These are phyloP conservation scores for Rutidosis leptorrhynchoides DNA, from an alignment of 129 eudicot genomes.

Conservation along the genomic window DNA sequence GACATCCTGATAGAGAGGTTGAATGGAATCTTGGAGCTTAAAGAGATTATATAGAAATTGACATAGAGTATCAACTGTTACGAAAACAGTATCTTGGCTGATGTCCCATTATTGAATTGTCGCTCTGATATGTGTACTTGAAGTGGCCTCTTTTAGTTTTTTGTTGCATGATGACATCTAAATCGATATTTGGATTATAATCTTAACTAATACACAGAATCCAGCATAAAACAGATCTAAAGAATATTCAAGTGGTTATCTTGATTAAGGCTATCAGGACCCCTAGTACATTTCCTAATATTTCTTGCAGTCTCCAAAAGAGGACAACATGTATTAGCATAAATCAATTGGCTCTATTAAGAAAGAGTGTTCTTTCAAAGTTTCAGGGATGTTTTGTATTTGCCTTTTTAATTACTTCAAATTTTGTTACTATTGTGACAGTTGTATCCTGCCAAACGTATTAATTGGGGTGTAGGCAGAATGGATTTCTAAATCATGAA, in stretches of 20 bases:
- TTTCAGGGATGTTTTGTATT: not conserved
- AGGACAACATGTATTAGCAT: slow-evolving; percentile 4
- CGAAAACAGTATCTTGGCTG: slow-evolving; percentile 9
- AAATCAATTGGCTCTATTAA: slow-evolving; percentile 4
- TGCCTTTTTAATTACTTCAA: not conserved
- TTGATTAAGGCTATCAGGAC: slow-evolving; percentile 1
- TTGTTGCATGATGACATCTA: slow-evolving; percentile 3
- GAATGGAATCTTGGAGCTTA: slow-evolving; percentile 19
- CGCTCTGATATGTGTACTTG: not conserved
- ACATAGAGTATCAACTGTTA: slow-evolving; percentile 1
- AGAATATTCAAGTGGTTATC: not conserved
- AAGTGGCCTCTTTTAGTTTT: not conserved
- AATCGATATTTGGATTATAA: slow-evolving; percentile 13
- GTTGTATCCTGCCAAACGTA: slow-evolving; percentile 6
- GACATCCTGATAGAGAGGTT: slow-evolving; percentile 5
- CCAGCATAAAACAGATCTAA: slow-evolving; percentile 6
- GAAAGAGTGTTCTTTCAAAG: not conserved
- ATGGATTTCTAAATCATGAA: not conserved
- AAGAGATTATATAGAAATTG: slow-evolving; percentile 14
- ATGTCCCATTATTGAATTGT: not conserved
- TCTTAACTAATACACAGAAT: not conserved
- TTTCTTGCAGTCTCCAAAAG: slow-evolving; percentile 13
- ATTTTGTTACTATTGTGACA: not conserved
- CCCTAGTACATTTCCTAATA: not conserved
- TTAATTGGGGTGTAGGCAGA: not conserved